Conservation (phyloP, 2,329 filamentous ascomycete species). For the Paecilomyces dactylethromorphus region DNA sequence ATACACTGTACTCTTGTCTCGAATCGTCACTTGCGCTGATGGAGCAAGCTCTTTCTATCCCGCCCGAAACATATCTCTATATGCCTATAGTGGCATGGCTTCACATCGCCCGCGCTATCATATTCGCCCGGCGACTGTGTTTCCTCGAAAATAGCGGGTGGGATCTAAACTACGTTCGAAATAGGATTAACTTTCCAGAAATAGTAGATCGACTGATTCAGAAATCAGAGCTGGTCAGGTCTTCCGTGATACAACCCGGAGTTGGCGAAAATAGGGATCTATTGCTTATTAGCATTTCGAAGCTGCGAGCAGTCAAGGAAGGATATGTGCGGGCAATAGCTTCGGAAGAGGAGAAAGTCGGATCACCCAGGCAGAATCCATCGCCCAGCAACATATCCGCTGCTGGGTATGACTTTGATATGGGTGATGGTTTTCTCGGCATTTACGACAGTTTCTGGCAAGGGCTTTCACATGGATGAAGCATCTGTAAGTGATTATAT, state of each 20-base stretch:
- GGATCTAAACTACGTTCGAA: slow-evolving; percentile 1
- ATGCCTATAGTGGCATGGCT: slow-evolving; percentile 1
- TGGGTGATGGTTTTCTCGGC: not conserved
- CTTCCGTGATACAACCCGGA: not conserved
- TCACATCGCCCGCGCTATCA: not conserved
- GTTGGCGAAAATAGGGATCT: not conserved
- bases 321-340: not conserved
- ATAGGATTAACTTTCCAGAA: not conserved
- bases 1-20: not conserved
- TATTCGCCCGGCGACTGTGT: slow-evolving; percentile 1
- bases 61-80: not conserved
- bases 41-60: slow-evolving; percentile 2
- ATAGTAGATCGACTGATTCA: not conserved
- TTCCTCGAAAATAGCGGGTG: slow-evolving; percentile 3
- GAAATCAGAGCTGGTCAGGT: not conserved
- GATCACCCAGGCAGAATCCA: not conserved
- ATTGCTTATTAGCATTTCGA: not conserved
- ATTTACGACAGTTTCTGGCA: not conserved
- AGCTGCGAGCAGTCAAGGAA: not conserved
- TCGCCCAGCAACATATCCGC: not conserved
- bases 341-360: not conserved
- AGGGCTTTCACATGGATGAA: not conserved
- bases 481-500: not conserved
- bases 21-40: not conserved
- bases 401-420: not conserved